phyloP scores from a whole-genome alignment of 495 filamentous ascomycete genomes.

The Penicillium soppii region DNA sequence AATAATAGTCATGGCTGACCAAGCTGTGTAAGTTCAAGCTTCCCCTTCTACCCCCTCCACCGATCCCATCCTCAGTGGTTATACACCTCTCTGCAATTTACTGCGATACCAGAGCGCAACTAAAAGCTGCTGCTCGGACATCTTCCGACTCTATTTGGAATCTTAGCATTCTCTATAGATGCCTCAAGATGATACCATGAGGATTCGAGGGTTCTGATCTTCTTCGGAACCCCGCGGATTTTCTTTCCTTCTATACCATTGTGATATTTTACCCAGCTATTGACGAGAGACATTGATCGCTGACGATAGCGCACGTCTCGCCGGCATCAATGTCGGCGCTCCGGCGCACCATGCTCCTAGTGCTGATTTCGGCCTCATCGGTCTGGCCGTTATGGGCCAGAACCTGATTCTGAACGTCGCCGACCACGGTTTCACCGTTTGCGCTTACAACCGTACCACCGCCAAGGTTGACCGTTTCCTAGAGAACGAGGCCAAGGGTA shows the following conservation, averaged over 20 bases:
- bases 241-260: neutral
- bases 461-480: conserved; percentile 97
- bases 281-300: conserved; percentile 52
- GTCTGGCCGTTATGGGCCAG: conserved; percentile 98
- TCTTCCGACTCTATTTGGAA: conserved; percentile 3
- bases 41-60: neutral
- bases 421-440: conserved; percentile 92
- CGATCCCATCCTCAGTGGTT: conserved; percentile 1
- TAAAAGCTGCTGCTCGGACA: neutral
- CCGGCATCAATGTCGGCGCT: conserved; percentile 77
- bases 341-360: conserved; percentile 55
- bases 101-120: neutral
- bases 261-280: conserved; percentile 24
- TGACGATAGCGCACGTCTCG: conserved; percentile 80
- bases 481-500: conserved; percentile 87
- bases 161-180: neutral
- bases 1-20: conserved; percentile 37
- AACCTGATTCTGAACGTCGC: conserved; percentile 99
- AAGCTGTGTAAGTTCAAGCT: conserved; percentile 57
- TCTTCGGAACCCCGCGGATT: conserved; percentile 12
- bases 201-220: neutral
- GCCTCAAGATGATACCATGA: conserved; percentile 3
- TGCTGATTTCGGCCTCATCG: conserved; percentile 97
- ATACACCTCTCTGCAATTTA: neutral
- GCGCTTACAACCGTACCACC: conserved; percentile 97